Evolutionary conservation across 2,329 filamentous ascomycete species (phyloP).

Genomic region (Botrytis cinerea): DNA sequence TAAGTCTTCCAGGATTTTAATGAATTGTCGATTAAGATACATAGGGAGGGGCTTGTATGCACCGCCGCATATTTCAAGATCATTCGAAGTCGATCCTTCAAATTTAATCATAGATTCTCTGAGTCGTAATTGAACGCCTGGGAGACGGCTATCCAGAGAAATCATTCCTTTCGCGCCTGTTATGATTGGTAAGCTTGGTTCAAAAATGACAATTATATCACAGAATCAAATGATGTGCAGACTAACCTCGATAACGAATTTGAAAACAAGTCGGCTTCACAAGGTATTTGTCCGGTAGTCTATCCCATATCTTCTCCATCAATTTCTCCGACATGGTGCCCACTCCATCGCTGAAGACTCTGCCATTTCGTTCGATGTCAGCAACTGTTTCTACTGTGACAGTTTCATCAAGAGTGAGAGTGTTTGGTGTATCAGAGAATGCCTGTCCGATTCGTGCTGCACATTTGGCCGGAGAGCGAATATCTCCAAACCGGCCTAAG

Average conservation of each 20-base stretch:
- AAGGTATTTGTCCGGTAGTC: slow-evolving; percentile 50
- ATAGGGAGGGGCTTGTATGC: slow-evolving; percentile 67
- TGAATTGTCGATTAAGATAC: slow-evolving; percentile 75
- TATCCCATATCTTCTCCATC: slow-evolving; percentile 59
- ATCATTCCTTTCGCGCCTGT: slow-evolving; percentile 76
- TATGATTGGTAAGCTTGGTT: background rate
- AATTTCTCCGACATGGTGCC: slow-evolving; percentile 69
- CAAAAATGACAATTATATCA: background rate
- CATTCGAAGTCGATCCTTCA: slow-evolving; percentile 51
- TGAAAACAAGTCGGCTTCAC: slow-evolving; percentile 67
- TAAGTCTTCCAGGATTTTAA: slow-evolving; percentile 86
- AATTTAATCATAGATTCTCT: slow-evolving; percentile 83
- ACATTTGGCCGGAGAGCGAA: slow-evolving; percentile 57
- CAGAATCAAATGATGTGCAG: background rate
- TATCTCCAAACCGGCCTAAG: slow-evolving; percentile 53
- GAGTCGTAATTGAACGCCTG: slow-evolving; percentile 60
- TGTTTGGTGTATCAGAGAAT: slow-evolving; percentile 72
- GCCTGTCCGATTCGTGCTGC: slow-evolving; percentile 63
- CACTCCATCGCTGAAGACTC: slow-evolving; percentile 77
- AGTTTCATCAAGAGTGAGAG: slow-evolving; percentile 51
- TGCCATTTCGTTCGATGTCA: slow-evolving; percentile 56
- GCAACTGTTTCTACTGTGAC: slow-evolving; percentile 44
- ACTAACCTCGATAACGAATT: slow-evolving; percentile 65
- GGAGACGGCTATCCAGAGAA: slow-evolving; percentile 62
- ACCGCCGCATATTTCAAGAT: slow-evolving; percentile 72